These are phyloP conservation scores for Sedum album DNA, from an alignment of 164 flowering plant genomes.

Conservation along the genomic window DNA sequence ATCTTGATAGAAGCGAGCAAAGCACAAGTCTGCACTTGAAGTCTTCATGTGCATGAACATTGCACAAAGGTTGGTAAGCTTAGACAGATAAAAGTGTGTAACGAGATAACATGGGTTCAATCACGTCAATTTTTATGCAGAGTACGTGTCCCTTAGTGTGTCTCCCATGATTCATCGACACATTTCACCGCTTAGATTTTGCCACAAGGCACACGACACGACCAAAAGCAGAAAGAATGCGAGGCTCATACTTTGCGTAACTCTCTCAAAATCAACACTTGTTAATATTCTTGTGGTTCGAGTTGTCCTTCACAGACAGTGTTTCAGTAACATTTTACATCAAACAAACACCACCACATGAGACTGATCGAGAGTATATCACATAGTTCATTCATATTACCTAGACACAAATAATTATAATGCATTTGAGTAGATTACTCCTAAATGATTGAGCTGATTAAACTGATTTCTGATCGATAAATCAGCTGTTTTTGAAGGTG, in stretches of 20 bases:
- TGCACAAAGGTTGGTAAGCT: background rate
- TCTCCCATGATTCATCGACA: background rate
- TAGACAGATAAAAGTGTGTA: background rate
- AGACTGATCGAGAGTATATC: background rate
- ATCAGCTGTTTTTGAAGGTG: background rate
- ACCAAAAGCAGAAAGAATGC: background rate
- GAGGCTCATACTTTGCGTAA: background rate
- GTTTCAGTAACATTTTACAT: background rate
- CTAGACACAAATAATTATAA: no score
- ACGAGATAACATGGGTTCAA: background rate
- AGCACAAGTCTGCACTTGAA: background rate
- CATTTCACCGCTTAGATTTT: slow-evolving; percentile 4
- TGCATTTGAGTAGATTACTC: no score
- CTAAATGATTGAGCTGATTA: no score
- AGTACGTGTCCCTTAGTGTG: background rate
- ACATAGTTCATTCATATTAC: background rate
- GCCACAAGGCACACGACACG: background rate
- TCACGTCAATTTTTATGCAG: background rate
- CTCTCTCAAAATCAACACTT: background rate
- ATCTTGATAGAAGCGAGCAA: background rate
- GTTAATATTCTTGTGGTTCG: background rate
- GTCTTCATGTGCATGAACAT: slow-evolving; percentile 1
- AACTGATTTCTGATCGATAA: no score
- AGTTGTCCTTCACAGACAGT: background rate
- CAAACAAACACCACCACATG: background rate